Percentiles rank a stretch among this genome's conserved stretches.
phyloP scores from a whole-genome alignment of 257 asterid genomes.

The Solanum commersonii region DNA sequence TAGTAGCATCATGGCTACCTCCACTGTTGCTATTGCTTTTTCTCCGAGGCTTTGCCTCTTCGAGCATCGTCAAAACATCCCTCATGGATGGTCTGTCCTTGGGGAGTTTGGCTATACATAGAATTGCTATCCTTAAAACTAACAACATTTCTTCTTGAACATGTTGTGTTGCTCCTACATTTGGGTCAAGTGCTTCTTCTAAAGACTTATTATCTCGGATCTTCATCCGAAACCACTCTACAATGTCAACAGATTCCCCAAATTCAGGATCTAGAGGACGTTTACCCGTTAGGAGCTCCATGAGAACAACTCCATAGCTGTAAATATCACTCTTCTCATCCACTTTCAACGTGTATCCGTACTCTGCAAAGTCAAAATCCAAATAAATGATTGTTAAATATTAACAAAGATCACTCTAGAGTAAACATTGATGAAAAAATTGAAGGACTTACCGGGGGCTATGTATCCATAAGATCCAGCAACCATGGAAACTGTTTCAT shows the following conservation, averaged over 20 bases:
- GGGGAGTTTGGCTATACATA: conserved; percentile 37
- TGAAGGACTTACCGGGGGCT: conserved; percentile 47
- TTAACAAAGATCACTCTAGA: neutral
- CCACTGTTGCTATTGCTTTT: conserved; percentile 21
- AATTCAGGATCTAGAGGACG: conserved; percentile 56
- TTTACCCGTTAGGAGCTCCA: conserved; percentile 61
- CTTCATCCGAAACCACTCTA: conserved; percentile 33
- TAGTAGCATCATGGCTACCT: neutral
- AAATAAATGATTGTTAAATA: neutral
- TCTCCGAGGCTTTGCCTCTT: conserved; percentile 40
- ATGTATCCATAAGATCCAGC: conserved; percentile 78
- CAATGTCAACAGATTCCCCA: conserved; percentile 33
- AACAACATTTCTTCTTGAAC: conserved; percentile 43
- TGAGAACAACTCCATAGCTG: conserved; percentile 69
- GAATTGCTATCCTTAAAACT: conserved; percentile 31
- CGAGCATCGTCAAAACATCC: conserved; percentile 40
- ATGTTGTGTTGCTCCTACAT: conserved; percentile 26
- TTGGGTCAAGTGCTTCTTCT: conserved; percentile 29
- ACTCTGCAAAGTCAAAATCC: conserved; percentile 30
- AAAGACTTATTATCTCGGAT: conserved; percentile 19
- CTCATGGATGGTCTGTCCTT: conserved; percentile 48
- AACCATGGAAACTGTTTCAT: conserved; percentile 65
- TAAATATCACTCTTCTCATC: conserved; percentile 65
- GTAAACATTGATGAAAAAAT: neutral
- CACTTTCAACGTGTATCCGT: conserved; percentile 54